Evolutionary conservation across 176 grass and related monocot genomes (phyloP), one percentile per base, ranked within the genome.

Genomic region (Zoysia pacifica): DNA sequence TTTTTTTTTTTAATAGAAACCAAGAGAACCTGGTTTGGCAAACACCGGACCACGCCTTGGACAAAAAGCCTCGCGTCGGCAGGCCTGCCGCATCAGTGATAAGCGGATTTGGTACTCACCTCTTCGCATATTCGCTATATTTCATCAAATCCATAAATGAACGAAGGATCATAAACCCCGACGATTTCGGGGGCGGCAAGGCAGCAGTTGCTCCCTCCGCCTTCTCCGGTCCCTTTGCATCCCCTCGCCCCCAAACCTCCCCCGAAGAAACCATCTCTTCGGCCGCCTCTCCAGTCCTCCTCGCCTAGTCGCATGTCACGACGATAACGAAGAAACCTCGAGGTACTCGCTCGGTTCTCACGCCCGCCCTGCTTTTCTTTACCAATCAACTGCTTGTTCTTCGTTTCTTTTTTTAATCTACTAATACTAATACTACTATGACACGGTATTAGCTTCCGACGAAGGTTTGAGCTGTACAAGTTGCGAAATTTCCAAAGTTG

Each of bases 321-420:
- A 39, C 53, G 49, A 15, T 12, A 28, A n/a, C 20, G 16, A 18
- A 49, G 84, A 67, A 6, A 0, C 58, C 15, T 40, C 69, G 7
- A 79, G 77, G 64, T 79, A 36, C 4, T 7, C 6, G n/a, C 18
- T 55, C 63, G 63, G 36, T 66, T 13, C 76, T 67, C 64, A 45
- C 18, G 48, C 50, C 51, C 49, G 9, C 8, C 38, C 16, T 42
- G 13, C 5, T 15, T 15, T 4, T 73, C 38, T 12, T 20, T 10
- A 46, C 45, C 40, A 45, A 69, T 67, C 65, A 28, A 28, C 28
- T 40, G 38, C 2, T 18, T 5, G 12, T 12, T 18, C 9, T 36
- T 39, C 42, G 41, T 6, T 6, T 8, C 12, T 62, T 61, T 41
- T 7, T 5, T 38, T 45, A 40, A 62, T 81, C 37, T 55, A 38